Evolutionary conservation across 768 basidiomycete species (phyloP), one percentile per base, ranked within the genome.

Genomic region (Kwoniella botswanensis): DNA sequence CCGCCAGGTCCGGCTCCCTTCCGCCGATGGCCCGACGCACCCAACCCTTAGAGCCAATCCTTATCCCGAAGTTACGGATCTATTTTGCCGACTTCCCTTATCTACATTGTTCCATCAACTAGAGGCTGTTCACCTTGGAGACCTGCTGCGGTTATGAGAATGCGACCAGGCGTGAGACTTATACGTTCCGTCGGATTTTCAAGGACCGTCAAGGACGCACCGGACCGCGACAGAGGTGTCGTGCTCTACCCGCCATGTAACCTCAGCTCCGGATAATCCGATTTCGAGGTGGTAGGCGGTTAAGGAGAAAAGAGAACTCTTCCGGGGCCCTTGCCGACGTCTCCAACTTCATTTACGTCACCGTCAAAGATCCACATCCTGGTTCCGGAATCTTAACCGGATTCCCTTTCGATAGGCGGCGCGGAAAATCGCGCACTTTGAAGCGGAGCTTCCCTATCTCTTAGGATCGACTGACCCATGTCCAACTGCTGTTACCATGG

Each of bases 401-500:
- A 88, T 89, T 89, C 88, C 89, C 88, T 90, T 90, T 90, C 88
- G 88, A 88, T 88, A 88, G 88, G 87, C 85, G 87, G 86, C 85
- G 77, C 85, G 87, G 87, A 88, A 76, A 88, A 89, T 87, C 86
- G 86, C 73, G 79, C 86, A 84, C 88, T 88, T 89, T 89, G 85
- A 89, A 89, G 89, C 88, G 87, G 89, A 88, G 87, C 87, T 89
- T 87, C 87, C 88, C 88, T 89, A 88, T 88, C 87, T 88, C 88
- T 89, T 89, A 89, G 88, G 89, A 90, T 89, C 89, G 89, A 90
- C 89, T 91, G 86, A 90, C 89, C 89, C 89, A 88, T 90, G 89
- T 90, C 88, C 90, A 90, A 90, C 89, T 89, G 88, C 89, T 90
- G 89, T 90, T 90, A 89, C 88, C 90, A 90, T 88, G 89, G 89